Evolutionary conservation across 805 yeast species (phyloP), one percentile per base, ranked within the genome.

Genomic region (Spathaspora boniae): DNA sequence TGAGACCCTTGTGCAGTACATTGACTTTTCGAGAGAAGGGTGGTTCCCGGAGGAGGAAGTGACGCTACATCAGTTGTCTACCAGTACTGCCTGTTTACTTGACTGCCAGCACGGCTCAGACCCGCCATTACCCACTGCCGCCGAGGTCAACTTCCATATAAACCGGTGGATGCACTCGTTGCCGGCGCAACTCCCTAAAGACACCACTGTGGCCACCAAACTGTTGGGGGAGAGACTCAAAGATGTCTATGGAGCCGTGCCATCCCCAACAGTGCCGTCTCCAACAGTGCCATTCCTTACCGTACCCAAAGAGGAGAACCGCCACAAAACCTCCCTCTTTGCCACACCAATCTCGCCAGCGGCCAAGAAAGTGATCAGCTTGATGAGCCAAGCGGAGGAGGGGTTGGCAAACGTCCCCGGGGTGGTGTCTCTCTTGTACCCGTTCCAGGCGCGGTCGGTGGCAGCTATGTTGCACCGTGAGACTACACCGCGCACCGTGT

Each of bases 401-500:
- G 49, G 41, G 5, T 42, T 43, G 4, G 29, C 15, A 15, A 11
- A 27, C 6, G 29, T 51, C 34, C 34, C 42, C 1, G 86, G 86
- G 0, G 58, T 82, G 33, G 65, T 57, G 29, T 69, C 82, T 14
- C 38, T 45, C 0, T 56, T 82, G 9, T 81, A 79, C 47, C 65
- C 67, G 3, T 82, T 78, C 46, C 88, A 82, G 50, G 51, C 68
- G n/a, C 67, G 73, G 33, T 78, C 87, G 0, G 64, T 81, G 5
- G 66, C 72, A 2, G 74, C 72, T 44, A 81, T 82, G 87, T 53
- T 70, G 19, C 72, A 68, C 34, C 69, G 64, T 44, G 88, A 82
- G 47, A 43, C 68, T 0, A 26, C 41, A 2, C 57, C 67, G 6
- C 36, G 39, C n/a, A 50, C 44, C 23, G 51, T 51, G 4, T 33